Evolutionary conservation across 2,329 filamentous ascomycete genomes (phyloP).

Genomic region (Venturiaceae sp.): DNA sequence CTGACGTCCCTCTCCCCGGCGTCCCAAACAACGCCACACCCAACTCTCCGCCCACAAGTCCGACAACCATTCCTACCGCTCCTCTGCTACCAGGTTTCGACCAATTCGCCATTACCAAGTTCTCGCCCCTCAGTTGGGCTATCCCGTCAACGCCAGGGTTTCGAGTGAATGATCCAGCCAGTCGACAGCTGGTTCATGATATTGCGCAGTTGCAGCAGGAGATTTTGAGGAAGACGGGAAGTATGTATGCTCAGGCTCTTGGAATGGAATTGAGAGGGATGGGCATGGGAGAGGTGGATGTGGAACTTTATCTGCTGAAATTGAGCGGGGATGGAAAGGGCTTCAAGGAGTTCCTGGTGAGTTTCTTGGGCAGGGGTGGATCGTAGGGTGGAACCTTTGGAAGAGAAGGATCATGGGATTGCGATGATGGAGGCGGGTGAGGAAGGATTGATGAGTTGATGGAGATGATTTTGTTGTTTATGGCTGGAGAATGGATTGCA

Average conservation of each 20-base stretch:
- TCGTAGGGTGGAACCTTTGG: not conserved
- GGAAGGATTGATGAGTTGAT: too few relatives aligned
- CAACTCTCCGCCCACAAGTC: not conserved
- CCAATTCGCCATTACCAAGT: conserved; percentile 77
- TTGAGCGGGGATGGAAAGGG: conserved; percentile 6
- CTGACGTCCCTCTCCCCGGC: conserved; percentile 43
- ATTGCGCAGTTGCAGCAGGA: conserved; percentile 79
- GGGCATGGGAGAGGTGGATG: conserved; percentile 53
- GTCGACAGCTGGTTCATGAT: conserved; percentile 78
- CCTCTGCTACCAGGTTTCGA: conserved; percentile 74
- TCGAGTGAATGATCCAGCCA: conserved; percentile 78
- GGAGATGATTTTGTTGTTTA: not conserved
- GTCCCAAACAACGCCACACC: conserved; percentile 35
- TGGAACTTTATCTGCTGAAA: conserved; percentile 52
- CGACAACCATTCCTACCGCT: conserved; percentile 24
- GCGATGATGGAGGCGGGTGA: not conserved
- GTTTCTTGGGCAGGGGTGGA: conserved; percentile 6
- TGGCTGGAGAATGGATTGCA: not conserved
- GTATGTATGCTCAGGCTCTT: conserved; percentile 64
- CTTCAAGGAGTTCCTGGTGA: conserved; percentile 7
- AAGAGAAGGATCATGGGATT: not conserved
- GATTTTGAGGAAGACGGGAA: conserved; percentile 84
- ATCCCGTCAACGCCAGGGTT: conserved; percentile 72
- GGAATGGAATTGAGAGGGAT: conserved; percentile 56
- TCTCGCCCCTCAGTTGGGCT: conserved; percentile 85